Percentiles rank a stretch among this genome's conserved stretches.
These are phyloP conservation scores for Insectozyma bohioensis DNA, from an alignment of 1,139 yeast species.

Conservation along the genomic window DNA sequence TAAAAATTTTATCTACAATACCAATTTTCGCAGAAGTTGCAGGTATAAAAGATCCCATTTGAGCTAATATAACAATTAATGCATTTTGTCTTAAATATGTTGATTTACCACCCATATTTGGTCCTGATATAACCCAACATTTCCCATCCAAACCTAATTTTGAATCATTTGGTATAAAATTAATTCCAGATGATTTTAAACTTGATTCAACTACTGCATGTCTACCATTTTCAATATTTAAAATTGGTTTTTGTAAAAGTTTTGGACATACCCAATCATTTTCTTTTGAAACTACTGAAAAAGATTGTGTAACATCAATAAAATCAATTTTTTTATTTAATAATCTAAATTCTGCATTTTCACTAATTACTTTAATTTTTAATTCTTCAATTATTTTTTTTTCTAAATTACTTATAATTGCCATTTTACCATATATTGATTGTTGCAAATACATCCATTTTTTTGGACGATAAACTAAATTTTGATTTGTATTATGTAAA, in stretches of 20 bases:
- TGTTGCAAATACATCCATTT: constrained; percentile 35
- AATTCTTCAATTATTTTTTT: constrained; percentile 41
- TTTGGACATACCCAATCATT: constrained; percentile 64
- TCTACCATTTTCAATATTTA: constrained; percentile 63
- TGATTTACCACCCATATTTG: constrained; percentile 98
- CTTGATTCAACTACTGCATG: constrained; percentile 91
- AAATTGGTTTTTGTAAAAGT: constrained; percentile 45
- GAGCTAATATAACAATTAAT: constrained; percentile 78
- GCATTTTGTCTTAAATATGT: constrained; percentile 90
- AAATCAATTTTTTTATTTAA: constrained; percentile 55
- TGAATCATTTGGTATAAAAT: constrained; percentile 65
- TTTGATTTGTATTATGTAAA: constrained; percentile 26
- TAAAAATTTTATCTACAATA: constrained; percentile 80
- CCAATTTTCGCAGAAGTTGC: constrained; percentile 73
- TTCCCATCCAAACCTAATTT: constrained; percentile 29
- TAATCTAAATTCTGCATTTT: constrained; percentile 42
- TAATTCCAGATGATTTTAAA: constrained; percentile 44
- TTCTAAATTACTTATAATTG: constrained; percentile 42
- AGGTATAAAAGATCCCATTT: constrained; percentile 88
- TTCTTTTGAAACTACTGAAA: constrained; percentile 69
- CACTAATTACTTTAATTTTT: constrained; percentile 35
- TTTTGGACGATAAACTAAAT: constrained; percentile 28
- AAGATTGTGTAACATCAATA: constrained; percentile 72
- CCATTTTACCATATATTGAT: constrained; percentile 23
- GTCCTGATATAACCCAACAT: constrained; percentile 84